Base-by-base conservation (phyloP, 148 eudicot species). In the Mesembryanthemum crystallinum region DNA sequence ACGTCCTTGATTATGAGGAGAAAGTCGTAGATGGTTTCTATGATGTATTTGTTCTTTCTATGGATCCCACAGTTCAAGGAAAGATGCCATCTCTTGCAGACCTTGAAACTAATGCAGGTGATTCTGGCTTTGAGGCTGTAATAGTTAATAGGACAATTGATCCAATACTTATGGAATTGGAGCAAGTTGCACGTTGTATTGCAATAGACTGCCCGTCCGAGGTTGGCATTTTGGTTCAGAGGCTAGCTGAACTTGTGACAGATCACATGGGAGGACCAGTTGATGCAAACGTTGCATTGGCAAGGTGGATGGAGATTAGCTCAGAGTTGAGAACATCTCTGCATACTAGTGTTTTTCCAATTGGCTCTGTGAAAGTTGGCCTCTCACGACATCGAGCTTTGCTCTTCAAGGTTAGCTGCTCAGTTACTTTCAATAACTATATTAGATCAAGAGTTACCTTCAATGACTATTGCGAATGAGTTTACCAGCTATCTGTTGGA, bases 181-280 rank as follows among this genome's bases (percentile, higher is more conserved):
- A 91, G 85, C 98, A 96, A 87, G 87, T 96, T 68, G 92, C 97
- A 24, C 92, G 85, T 20, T 96, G 99, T 83, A 82, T 96, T 75
- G 82, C 87, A 54, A 69, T 92, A 72, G 99, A 87, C 81, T 89
- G 91, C 81, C 81, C 94, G 64, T 79, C 90, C 71, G 89, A 88
- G 77, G 82, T 84, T 64, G 77, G 76, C 75, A 39, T 87, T 65
- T 80, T 91, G 75, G 92, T 91, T 69, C 89, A 91, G 82, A 89
- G 92, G 82, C 86, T 96, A 67, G 87, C 99, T 73, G 99, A 96
- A 80, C 90, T 96, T 62, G 99, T 92, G 52, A 92, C 92, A 24
- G 89, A 87, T 69, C 97, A 92, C 77, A 81, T 96, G 92, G 99
- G 99, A 71, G 99, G 99, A 21, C 88, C 98, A 23, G 99, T 92